These are phyloP conservation scores for Linnemannia exigua DNA, from an alignment of 192 early-diverging fungal genomes.

Conservation along the genomic window DNA sequence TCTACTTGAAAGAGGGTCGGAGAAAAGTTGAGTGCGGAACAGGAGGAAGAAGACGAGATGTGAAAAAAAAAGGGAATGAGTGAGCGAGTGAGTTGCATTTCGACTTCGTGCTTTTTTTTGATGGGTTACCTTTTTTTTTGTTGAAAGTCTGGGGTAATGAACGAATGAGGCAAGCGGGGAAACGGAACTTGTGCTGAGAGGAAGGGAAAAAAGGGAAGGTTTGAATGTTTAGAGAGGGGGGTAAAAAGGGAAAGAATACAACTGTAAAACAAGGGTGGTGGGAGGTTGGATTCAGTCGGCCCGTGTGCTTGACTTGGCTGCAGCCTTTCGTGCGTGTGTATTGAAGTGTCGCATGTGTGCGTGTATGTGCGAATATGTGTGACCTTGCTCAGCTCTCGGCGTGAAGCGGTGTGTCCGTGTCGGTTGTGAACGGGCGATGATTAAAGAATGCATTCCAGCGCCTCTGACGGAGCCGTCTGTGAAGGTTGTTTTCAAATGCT, in stretches of 20 bases:
- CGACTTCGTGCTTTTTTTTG: not conserved
- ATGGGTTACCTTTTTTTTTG: not conserved
- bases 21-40: not conserved
- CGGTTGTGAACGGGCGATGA: not conserved
- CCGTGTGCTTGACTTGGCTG: not conserved
- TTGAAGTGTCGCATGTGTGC: not conserved
- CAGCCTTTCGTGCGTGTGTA: not conserved
- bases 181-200: not conserved
- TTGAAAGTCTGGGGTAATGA: not conserved
- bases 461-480: too few relatives aligned
- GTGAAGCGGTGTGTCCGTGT: not conserved
- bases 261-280: too few relatives aligned
- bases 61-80: not conserved
- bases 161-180: not conserved
- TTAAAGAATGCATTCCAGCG: not conserved
- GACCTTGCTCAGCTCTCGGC: not conserved
- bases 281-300: not conserved
- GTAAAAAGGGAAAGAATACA: not conserved
- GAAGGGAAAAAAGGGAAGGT: not conserved
- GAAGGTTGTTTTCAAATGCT: not conserved
- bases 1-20: not conserved
- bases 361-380: not conserved
- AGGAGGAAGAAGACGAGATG: not conserved
- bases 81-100: not conserved
- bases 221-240: not conserved